Evolutionary conservation across 148 eudicot genomes (phyloP).

Genomic region (Rhododendron kiyosumense): DNA sequence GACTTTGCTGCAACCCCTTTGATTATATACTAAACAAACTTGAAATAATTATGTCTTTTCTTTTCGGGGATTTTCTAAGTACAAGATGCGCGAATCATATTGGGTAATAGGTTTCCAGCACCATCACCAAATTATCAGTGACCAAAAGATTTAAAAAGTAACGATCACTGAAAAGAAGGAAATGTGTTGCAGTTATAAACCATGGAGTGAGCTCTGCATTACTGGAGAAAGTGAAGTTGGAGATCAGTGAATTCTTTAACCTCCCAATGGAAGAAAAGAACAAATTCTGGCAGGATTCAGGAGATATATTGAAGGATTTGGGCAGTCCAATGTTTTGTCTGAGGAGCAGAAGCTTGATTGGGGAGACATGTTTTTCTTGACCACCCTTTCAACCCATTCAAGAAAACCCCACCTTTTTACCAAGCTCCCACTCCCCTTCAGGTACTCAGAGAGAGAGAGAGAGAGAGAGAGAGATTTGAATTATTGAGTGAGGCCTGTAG

Average conservation of each 20-base stretch:
- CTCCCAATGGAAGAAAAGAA: conserved; percentile 24
- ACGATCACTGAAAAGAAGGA: neutral
- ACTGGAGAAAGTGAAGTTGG: conserved; percentile 22
- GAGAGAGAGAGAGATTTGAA: no score
- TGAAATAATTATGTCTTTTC: no score
- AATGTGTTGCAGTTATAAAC: conserved; percentile 20
- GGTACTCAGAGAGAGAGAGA: neutral
- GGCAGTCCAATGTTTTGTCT: conserved; percentile 27
- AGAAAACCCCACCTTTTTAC: conserved; percentile 10
- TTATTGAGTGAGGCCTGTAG: no score
- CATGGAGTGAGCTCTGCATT: conserved; percentile 25
- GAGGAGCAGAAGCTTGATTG: conserved; percentile 39
- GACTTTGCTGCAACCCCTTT: no score
- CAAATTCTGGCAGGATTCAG: conserved; percentile 17
- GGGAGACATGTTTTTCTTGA: conserved; percentile 24
- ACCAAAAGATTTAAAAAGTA: neutral
- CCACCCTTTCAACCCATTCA: conserved; percentile 16
- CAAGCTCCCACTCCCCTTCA: neutral
- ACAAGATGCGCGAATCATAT: no score
- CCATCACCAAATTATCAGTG: no score
- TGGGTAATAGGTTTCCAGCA: neutral
- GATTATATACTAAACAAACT: no score
- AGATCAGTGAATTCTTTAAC: conserved; percentile 5
- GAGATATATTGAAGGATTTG: conserved; percentile 25
- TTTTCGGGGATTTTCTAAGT: no score